Conservation (phyloP, 805 yeast genomes). For the Cyberlindnera euphorbiiphila region DNA sequence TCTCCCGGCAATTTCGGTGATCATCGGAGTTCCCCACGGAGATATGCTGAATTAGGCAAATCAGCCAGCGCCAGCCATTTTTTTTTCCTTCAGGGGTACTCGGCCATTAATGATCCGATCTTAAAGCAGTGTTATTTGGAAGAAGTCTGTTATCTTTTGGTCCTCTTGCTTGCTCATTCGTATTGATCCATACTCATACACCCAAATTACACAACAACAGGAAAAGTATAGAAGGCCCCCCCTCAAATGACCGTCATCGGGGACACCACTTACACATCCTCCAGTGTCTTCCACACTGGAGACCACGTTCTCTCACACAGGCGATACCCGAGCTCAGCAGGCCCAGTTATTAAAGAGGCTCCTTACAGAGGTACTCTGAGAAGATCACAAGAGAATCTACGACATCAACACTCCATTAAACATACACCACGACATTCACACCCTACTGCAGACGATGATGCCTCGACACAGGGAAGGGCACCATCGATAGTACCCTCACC, state of each 20-base stretch:
- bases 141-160: too few species aligned
- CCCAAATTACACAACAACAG: background rate
- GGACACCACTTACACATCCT: slow-evolving; percentile 3
- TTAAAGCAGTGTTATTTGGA: too few species aligned
- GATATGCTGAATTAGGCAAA: too few species aligned
- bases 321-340: slow-evolving; percentile 8
- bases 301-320: slow-evolving; percentile 6
- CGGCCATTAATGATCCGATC: too few species aligned
- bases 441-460: slow-evolving; percentile 1
- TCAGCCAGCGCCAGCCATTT: slow-evolving; percentile 2
- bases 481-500: slow-evolving; percentile 24
- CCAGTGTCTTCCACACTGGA: background rate
- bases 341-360: slow-evolving; percentile 11
- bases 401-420: slow-evolving; percentile 4
- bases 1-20: too few species aligned
- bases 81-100: background rate
- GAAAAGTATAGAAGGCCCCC: too few species aligned
- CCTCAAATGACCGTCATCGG: slow-evolving; percentile 2
- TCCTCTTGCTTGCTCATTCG: too few species aligned
- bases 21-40: too few species aligned
- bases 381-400: slow-evolving; percentile 8
- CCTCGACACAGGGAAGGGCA: slow-evolving; percentile 15
- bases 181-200: background rate
- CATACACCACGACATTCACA: slow-evolving; percentile 2
- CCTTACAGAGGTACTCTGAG: slow-evolving; percentile 9